Evolutionary conservation across 164 flowering plant species (phyloP), one percentile per base, ranked within the genome.

Genomic region (Vitis vinifera): DNA sequence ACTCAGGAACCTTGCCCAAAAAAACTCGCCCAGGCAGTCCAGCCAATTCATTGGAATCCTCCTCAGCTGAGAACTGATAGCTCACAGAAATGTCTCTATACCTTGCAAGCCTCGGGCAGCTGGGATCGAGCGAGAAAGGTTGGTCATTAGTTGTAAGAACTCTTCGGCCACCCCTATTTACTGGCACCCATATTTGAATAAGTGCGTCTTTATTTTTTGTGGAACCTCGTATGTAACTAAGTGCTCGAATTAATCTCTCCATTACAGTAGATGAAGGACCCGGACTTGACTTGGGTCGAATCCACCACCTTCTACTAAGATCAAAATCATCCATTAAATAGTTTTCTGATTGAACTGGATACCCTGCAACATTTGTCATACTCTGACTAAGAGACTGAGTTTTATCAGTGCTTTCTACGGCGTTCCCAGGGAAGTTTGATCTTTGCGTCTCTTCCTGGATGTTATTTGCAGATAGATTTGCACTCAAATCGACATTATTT

Each of bases 21-120:
- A 85, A 94, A 23, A 94, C 99, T 53, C 94, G 80, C 8, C 97
- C 90, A 0, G 97, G 97, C 80, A 94, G 75, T 37, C 99, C 99
- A 14, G 58, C 77, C 19, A 73, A 52, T 59, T 81, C 86, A 49
- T 75, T 67, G 8, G 88, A 81, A 66, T 82, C 80, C 76, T 81
- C 85, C 51, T 89, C 97, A 9, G 86, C 91, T 16, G 92, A 65
- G 71, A 94, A 94, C 50, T 87, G 83, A 72, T 79, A 92, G 1
- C 72, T 77, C 60, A 70, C 72, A 16, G 99, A 94, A 47, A 89
- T 82, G 12, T 76, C 81, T 65, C 99, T 78, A 65, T 92, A 94
- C 60, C 66, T 78, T 15, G 78, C 76, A 61, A 94, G 92, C 68
- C 76, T 80, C 61, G 69, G 69, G 71, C 84, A 80, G 67, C 62